Percentiles rank a stretch among this genome's conserved stretches.
phyloP scores from a whole-genome alignment of 2,329 filamentous ascomycete genomes.

The Beauveria rudraprayagi region DNA sequence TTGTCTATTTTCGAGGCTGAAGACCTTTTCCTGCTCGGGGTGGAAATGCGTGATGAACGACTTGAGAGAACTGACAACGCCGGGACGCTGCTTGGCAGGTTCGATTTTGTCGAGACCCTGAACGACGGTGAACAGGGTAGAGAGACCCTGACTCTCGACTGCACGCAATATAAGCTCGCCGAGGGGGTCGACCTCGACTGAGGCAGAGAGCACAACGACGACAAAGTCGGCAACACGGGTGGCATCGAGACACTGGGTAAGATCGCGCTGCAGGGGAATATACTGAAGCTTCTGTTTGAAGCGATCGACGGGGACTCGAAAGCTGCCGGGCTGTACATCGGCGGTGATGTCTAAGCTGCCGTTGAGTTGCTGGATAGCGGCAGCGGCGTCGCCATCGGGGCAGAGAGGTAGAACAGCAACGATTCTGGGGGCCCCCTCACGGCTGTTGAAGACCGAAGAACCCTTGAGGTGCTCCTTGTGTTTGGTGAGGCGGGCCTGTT shows the following conservation, averaged over 20 bases:
- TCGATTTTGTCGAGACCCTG: conserved; percentile 73
- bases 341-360: conserved; percentile 69
- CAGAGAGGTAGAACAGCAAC: conserved; percentile 84
- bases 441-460: conserved; percentile 74
- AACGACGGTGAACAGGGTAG: conserved; percentile 80
- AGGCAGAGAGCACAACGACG: conserved; percentile 72
- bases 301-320: conserved; percentile 67
- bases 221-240: conserved; percentile 88
- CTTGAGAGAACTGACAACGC: conserved; percentile 74
- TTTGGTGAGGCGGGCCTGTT: conserved; percentile 79
- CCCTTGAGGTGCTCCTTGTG: conserved; percentile 75
- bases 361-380: conserved; percentile 64
- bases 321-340: conserved; percentile 50
- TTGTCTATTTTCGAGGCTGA: conserved; percentile 78
- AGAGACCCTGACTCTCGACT: conserved; percentile 89
- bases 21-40: conserved; percentile 82
- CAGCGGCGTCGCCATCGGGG: conserved; percentile 57
- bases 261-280: conserved; percentile 62
- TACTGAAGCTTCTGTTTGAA: conserved; percentile 96
- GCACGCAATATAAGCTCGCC: conserved; percentile 80
- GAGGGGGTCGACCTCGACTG: conserved; percentile 73
- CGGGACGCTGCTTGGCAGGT: conserved; percentile 66
- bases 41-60: conserved; percentile 95
- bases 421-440: conserved; percentile 78
- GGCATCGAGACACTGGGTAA: conserved; percentile 74